Conservation (phyloP, 352 stramenopile species). For the Pythium rishiriense region DNA sequence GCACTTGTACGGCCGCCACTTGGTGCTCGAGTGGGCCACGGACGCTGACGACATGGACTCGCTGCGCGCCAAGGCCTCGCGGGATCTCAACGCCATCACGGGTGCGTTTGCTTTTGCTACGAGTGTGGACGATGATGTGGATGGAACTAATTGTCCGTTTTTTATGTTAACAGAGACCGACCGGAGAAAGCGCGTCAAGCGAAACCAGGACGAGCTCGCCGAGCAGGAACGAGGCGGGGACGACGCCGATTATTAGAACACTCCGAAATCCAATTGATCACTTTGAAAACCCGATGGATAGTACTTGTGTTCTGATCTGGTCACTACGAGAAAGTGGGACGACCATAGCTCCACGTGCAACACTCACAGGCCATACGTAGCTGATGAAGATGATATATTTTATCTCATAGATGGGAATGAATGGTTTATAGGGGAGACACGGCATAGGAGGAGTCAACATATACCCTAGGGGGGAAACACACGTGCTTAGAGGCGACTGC, state of each 20-base stretch:
- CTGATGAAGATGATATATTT: background rate
- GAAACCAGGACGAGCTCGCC: slow-evolving; percentile 32
- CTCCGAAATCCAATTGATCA: background rate
- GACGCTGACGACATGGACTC: slow-evolving; percentile 87
- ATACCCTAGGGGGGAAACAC: background rate
- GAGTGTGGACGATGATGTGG: background rate
- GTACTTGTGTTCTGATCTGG: too few relatives aligned
- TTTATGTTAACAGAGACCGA: slow-evolving; percentile 41
- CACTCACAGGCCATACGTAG: too few relatives aligned
- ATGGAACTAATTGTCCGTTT: background rate
- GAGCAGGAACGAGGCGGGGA: slow-evolving; percentile 36
- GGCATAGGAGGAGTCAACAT: background rate
- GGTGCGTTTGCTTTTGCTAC: slow-evolving; percentile 20
- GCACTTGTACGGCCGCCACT: slow-evolving; percentile 98
- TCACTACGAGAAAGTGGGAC: too few relatives aligned
- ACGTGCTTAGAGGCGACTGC: slow-evolving; percentile 62
- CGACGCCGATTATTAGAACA: slow-evolving; percentile 32
- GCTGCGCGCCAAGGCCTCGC: slow-evolving; percentile 78
- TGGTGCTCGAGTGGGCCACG: slow-evolving; percentile 98
- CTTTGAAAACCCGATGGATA: too few relatives aligned
- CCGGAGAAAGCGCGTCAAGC: slow-evolving; percentile 63
- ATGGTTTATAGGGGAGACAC: background rate
- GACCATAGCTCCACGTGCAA: too few relatives aligned
- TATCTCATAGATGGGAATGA: background rate
- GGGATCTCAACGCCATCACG: slow-evolving; percentile 69